A percentile compares a stretch with the other conserved stretches of the same genome.
phyloP scores from a whole-genome alignment of 257 asterid species.

The Fraxinus cuspidata region DNA sequence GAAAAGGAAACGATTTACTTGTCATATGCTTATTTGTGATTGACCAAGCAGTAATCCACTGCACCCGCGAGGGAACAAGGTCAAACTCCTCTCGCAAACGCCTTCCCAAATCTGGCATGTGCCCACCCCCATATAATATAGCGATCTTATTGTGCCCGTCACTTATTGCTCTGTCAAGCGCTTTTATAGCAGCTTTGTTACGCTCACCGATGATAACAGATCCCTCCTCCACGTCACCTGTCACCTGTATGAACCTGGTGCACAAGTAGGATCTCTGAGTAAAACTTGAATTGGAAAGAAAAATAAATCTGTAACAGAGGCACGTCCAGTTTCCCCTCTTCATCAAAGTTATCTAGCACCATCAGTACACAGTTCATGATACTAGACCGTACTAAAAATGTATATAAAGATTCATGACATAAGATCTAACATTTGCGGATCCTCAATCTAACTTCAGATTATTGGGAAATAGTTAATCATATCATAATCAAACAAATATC shows the following conservation, averaged over 20 bases:
- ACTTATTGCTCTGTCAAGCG: conserved; percentile 59
- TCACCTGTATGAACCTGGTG: conserved; percentile 64
- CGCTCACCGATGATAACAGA: conserved; percentile 96
- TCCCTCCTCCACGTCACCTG: conserved; percentile 82
- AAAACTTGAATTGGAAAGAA: not conserved
- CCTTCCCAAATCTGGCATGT: conserved; percentile 97
- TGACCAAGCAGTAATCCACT: conserved; percentile 97
- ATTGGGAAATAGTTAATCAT: too few species aligned
- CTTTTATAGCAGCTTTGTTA: conserved; percentile 78
- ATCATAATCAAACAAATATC: not conserved
- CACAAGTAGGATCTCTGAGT: not conserved
- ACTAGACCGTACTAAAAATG: not conserved
- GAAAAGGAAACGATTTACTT: conserved; percentile 57
- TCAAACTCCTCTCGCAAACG: conserved; percentile 75
- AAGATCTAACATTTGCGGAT: not conserved
- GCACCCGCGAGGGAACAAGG: conserved; percentile 75
- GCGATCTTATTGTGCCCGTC: conserved; percentile 82
- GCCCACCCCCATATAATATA: conserved; percentile 92
- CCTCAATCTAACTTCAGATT: too few species aligned
- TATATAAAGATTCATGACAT: not conserved
- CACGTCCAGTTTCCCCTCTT: not conserved
- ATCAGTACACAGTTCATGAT: not conserved
- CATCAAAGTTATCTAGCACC: not conserved
- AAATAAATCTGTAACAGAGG: not conserved
- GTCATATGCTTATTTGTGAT: conserved; percentile 50